Conservation (phyloP, 768 basidiomycete genomes). For the Hypholoma fasciculare region DNA sequence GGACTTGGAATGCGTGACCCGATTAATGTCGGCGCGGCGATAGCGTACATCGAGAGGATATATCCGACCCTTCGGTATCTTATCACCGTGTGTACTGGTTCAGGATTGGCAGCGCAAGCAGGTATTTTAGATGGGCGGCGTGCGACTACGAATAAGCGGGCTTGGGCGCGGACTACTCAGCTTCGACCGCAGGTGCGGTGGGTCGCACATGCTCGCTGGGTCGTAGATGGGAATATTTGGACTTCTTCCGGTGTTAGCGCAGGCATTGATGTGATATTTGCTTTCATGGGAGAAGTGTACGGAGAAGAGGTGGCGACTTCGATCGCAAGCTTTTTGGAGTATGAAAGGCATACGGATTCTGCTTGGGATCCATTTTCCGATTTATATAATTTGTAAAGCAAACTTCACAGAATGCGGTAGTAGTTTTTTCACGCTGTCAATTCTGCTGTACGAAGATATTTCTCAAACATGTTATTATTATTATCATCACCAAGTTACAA, state of each 20-base stretch:
- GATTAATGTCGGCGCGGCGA: slow-evolving; percentile 20
- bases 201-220: slow-evolving; percentile 47
- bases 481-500: too few relatives aligned
- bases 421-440: too few relatives aligned
- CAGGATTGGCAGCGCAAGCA: slow-evolving; percentile 35
- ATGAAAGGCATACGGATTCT: slow-evolving; percentile 36
- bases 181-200: slow-evolving; percentile 36
- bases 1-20: slow-evolving; percentile 27
- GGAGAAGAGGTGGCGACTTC: slow-evolving; percentile 31
- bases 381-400: slow-evolving; percentile 21
- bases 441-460: too few relatives aligned
- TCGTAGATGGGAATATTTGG: slow-evolving; percentile 49
- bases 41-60: slow-evolving; percentile 31
- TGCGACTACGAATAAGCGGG: slow-evolving; percentile 46
- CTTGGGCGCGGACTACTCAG: slow-evolving; percentile 25
- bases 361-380: slow-evolving; percentile 41
- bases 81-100: slow-evolving; percentile 45
- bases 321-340: slow-evolving; percentile 36
- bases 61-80: slow-evolving; percentile 38
- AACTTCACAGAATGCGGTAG: too few relatives aligned
- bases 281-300: slow-evolving; percentile 36
- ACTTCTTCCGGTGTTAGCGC: slow-evolving; percentile 48
- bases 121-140: slow-evolving; percentile 41
- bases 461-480: too few relatives aligned
- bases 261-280: slow-evolving; percentile 40